Conservation (phyloP, 768 basidiomycete genomes). For the Tulasnella sp. region DNA sequence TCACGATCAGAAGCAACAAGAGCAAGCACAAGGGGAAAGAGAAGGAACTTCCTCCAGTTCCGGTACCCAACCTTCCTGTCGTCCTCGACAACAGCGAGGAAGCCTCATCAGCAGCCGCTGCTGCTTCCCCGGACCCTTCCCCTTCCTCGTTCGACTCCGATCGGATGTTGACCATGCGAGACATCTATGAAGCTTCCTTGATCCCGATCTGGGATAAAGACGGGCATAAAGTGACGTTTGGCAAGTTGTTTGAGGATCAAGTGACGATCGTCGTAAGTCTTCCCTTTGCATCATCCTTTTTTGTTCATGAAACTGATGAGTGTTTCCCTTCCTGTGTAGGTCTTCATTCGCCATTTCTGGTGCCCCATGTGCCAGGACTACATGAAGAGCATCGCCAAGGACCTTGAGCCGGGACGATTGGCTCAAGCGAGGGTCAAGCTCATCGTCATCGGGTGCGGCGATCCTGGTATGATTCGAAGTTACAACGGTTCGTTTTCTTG, state of each 20-base stretch:
- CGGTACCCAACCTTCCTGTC: no score
- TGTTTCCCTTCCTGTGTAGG: background rate
- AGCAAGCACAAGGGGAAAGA: background rate
- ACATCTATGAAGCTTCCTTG: conserved; percentile 31
- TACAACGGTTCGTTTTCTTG: conserved; percentile 47
- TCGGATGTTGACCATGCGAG: conserved; percentile 9
- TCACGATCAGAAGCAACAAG: background rate
- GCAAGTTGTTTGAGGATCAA: conserved; percentile 42
- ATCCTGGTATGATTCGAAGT: conserved; percentile 64
- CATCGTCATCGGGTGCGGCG: conserved; percentile 72
- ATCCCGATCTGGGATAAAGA: conserved; percentile 39
- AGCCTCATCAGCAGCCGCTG: background rate
- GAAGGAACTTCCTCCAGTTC: background rate
- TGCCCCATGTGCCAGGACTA: conserved; percentile 86
- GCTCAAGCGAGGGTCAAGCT: conserved; percentile 47
- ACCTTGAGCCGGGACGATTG: conserved; percentile 43
- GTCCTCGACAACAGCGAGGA: background rate
- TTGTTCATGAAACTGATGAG: background rate
- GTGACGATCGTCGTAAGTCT: conserved; percentile 46
- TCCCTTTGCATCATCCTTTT: no score
- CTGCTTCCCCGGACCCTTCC: background rate
- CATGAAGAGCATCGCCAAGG: conserved; percentile 54
- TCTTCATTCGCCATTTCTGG: conserved; percentile 84
- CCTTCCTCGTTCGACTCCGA: background rate
- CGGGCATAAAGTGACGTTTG: conserved; percentile 46